Percentiles rank a stretch among this genome's conserved stretches.
phyloP scores from a whole-genome alignment of 2,329 filamentous ascomycete genomes.

The Thielaviopsis populi region DNA sequence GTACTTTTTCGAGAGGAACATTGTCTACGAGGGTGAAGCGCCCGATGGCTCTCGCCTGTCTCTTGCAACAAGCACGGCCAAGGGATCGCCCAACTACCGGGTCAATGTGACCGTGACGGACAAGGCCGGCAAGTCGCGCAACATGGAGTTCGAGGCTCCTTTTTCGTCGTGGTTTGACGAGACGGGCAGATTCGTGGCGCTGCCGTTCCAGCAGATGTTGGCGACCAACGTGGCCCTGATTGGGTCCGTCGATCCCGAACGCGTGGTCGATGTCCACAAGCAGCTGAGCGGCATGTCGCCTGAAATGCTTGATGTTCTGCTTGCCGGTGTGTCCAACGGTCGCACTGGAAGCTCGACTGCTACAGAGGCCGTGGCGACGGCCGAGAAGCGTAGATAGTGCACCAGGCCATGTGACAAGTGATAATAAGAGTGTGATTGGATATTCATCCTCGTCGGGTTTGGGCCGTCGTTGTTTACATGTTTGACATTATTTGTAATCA shows the following conservation, averaged over 20 bases:
- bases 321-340: constrained; percentile 21
- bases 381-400: neutral
- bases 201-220: constrained; percentile 66
- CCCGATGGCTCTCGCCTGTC: constrained; percentile 54
- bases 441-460: no score
- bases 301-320: constrained; percentile 35
- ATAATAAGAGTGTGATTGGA: neutral
- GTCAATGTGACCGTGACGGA: constrained; percentile 46
- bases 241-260: constrained; percentile 49
- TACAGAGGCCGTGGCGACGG: constrained; percentile 17
- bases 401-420: neutral
- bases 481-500: no score
- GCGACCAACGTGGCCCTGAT: constrained; percentile 52
- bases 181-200: constrained; percentile 53
- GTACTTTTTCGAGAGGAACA: constrained; percentile 63
- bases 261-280: constrained; percentile 27
- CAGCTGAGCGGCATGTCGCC: constrained; percentile 28
- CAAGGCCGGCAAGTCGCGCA: constrained; percentile 27
- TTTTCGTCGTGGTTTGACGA: constrained; percentile 68
- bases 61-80: constrained; percentile 57
- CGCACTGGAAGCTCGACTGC: constrained; percentile 23
- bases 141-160: constrained; percentile 42
- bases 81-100: constrained; percentile 69
- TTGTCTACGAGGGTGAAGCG: constrained; percentile 59
- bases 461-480: no score